phyloP scores from a whole-genome alignment of 371 early-diverging fungal genomes.

The Mucor indicus region DNA sequence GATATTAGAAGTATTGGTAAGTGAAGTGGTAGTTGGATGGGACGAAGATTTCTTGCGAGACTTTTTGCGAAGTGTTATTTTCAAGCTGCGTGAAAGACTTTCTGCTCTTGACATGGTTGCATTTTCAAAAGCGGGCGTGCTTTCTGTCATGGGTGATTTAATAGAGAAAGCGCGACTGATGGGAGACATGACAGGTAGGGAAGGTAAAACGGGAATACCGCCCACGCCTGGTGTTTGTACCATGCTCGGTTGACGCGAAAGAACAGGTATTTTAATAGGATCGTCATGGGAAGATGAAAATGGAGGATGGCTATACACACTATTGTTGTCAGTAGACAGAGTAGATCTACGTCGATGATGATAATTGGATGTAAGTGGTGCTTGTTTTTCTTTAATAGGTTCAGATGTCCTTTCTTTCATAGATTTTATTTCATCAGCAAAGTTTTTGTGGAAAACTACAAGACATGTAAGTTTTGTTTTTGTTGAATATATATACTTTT shows the following conservation, averaged over 20 bases:
- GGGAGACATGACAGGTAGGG: constrained; percentile 19
- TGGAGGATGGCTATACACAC: background rate
- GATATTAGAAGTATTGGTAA: too few relatives aligned
- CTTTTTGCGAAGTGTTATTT: constrained; percentile 45
- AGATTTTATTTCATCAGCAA: constrained; percentile 58
- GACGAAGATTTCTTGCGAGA: constrained; percentile 38
- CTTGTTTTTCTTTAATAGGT: background rate
- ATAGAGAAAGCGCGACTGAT: constrained; percentile 39
- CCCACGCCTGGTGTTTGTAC: background rate
- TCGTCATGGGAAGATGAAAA: background rate
- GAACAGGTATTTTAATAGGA: background rate
- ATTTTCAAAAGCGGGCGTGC: background rate
- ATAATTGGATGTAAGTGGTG: background rate
- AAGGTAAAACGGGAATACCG: constrained; percentile 6
- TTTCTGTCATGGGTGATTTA: constrained; percentile 17
- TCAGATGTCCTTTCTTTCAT: background rate
- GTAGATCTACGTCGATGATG: constrained; percentile 9
- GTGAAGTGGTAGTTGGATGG: background rate
- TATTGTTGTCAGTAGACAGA: background rate
- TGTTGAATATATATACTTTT: background rate
- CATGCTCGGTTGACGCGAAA: background rate
- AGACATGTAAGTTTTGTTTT: background rate
- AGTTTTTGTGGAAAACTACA: constrained; percentile 68
- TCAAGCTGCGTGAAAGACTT: constrained; percentile 42
- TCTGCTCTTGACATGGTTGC: constrained; percentile 39